Conservation (phyloP, 371 early-diverging fungal genomes). For the Funneliformis caledonium region DNA sequence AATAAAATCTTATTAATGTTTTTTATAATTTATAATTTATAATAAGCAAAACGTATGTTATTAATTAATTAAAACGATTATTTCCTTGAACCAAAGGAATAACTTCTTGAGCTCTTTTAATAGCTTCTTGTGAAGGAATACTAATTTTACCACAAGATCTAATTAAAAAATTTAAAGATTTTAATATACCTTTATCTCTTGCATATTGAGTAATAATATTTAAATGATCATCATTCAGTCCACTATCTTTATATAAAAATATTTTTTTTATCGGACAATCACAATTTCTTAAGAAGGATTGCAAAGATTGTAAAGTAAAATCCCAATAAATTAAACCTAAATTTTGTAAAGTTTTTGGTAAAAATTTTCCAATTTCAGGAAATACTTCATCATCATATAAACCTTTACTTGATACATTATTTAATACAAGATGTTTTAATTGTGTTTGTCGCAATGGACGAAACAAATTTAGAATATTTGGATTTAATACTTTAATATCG, state of each 20-base stretch:
- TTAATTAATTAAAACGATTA: too few species aligned
- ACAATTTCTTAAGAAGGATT: conserved; percentile 25
- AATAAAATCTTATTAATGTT: too few species aligned
- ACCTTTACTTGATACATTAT: background rate
- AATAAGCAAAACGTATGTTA: too few species aligned
- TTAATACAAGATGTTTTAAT: background rate
- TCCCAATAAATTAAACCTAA: background rate
- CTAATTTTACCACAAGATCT: background rate
- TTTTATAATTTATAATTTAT: too few species aligned
- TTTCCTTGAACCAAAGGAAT: background rate
- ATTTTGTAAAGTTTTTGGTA: background rate
- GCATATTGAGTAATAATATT: conserved; percentile 25
- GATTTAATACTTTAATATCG: background rate
- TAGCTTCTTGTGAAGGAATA: background rate
- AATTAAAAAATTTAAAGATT: background rate
- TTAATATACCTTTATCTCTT: conserved; percentile 1
- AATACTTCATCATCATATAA: background rate
- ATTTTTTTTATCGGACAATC: conserved; percentile 21
- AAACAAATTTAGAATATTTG: background rate
- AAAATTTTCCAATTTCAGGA: background rate
- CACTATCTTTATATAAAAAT: conserved; percentile 7
- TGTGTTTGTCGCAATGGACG: background rate
- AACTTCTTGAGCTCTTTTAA: background rate
- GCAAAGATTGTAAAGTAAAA: background rate
- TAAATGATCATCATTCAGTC: conserved; percentile 24